Evolutionary conservation across 2,329 filamentous ascomycete genomes (phyloP).

Genomic region (Canariomyces notabilis): DNA sequence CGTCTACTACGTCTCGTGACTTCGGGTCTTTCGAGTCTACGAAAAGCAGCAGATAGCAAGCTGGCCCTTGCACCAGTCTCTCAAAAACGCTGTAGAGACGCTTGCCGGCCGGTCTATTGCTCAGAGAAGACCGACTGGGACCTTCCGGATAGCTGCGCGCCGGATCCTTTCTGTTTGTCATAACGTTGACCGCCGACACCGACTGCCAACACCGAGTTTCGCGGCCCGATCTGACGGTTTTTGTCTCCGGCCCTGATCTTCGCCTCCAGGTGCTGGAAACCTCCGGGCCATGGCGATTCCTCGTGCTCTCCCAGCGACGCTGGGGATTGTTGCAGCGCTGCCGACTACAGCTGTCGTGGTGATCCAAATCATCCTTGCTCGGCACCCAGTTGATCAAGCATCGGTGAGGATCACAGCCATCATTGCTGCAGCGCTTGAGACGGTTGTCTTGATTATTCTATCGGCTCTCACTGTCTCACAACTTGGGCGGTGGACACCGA

Average conservation of each 20-base stretch:
- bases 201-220: neutral
- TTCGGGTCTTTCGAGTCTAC: neutral
- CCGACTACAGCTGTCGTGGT: constrained; percentile 37
- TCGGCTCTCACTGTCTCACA: constrained; percentile 31
- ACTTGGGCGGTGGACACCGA: constrained; percentile 23
- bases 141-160: neutral
- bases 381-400: constrained; percentile 28
- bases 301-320: constrained; percentile 31
- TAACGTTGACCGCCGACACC: neutral
- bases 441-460: constrained; percentile 33
- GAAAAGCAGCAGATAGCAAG: neutral
- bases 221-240: neutral
- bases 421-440: constrained; percentile 36
- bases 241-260: constrained; percentile 7
- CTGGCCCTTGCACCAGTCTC: neutral
- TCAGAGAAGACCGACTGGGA: neutral
- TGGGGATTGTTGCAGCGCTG: constrained; percentile 35
- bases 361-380: constrained; percentile 38
- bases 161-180: neutral
- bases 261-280: constrained; percentile 3
- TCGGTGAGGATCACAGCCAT: constrained; percentile 34
- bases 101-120: neutral
- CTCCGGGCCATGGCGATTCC: constrained; percentile 31
- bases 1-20: neutral
- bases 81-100: neutral